phyloP scores from a whole-genome alignment of 768 basidiomycete genomes.

The Mrakia hoshinonis region DNA sequence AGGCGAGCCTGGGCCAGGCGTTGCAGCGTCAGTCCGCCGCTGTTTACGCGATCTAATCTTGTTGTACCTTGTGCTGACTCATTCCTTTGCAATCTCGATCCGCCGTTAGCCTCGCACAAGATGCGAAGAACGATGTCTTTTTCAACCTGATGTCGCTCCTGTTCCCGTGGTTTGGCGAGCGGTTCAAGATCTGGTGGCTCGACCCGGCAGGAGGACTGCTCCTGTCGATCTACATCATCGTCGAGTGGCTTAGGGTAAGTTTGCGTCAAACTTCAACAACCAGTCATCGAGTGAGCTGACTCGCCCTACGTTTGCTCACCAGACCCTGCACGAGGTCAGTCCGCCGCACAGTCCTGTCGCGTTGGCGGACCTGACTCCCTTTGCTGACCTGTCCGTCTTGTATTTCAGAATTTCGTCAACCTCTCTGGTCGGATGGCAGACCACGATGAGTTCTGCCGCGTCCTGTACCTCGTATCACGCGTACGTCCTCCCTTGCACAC shows the following conservation, averaged over 20 bases:
- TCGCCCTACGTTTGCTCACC: background rate
- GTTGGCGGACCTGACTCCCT: background rate
- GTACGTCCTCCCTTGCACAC: background rate
- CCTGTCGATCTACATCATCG: conserved; percentile 25
- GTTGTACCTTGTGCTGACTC: background rate
- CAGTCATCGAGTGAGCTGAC: background rate
- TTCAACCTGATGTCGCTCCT: conserved; percentile 21
- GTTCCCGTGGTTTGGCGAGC: conserved; percentile 25
- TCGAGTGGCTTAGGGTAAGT: conserved; percentile 25
- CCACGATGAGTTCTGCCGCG: conserved; percentile 8
- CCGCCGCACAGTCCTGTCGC: background rate
- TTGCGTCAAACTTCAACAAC: background rate
- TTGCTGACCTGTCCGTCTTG: background rate
- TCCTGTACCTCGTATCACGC: conserved; percentile 24
- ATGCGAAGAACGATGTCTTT: conserved; percentile 28
- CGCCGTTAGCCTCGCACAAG: conserved; percentile 27
- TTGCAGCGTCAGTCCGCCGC: conserved; percentile 8
- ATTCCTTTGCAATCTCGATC: background rate
- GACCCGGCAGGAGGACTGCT: conserved; percentile 23
- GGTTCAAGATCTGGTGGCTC: conserved; percentile 4
- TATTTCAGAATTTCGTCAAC: conserved; percentile 25
- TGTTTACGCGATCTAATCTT: background rate
- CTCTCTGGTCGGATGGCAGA: conserved; percentile 19
- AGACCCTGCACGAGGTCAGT: background rate
- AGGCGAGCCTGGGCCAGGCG: conserved; percentile 8